Evolutionary conservation across 305 asterid genomes (phyloP), one percentile per base, ranked within the genome.

Genomic region (Ruellia speciosa): DNA sequence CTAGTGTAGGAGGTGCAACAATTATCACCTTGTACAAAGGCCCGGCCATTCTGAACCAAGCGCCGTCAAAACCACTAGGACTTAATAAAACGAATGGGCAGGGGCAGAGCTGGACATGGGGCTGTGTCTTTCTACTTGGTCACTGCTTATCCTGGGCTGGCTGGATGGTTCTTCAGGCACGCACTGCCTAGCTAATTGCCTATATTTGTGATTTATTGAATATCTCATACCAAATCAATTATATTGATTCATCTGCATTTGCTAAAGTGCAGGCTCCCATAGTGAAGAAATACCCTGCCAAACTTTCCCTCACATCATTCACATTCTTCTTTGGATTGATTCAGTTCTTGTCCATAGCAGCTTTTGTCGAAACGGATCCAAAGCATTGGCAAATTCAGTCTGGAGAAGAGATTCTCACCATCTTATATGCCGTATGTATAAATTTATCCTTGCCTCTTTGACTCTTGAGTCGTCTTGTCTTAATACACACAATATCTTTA

Each of bases 71-170:
- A 49, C 7, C 65, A 53, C 33, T 19, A 37, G 66, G 67, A 54
- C 28, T 50, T 9, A 53, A 75, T 67, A 31, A 79, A 19, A 61
- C 58, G 13, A 71, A 41, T 39, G 31, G 31, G 31, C 47, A 64
- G 49, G 55, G 52, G 52, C 77, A 85, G 70, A 78, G 66, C 78
- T 86, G 94, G 94, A 82, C 97, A 51, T 79, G 82, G 83, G 95
- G 97, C 20, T 84, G 95, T 67, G 57, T 86, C 31, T 88, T 80
- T 75, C 72, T 87, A 57, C 71, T 86, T 31, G 85, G 83, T 54
- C 95, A 88, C 69, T 86, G 97, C 81, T 77, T 88, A 69, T 86
- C 94, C 20, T 88, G 95, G 97, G 95, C 95, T 60, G 92, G 82
- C 45, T 88, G 94, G 92, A 89, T 89, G 97, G 94, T 86, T 48